phyloP scores from a whole-genome alignment of 495 filamentous ascomycete genomes.

The Parachaetomium inaequale region DNA sequence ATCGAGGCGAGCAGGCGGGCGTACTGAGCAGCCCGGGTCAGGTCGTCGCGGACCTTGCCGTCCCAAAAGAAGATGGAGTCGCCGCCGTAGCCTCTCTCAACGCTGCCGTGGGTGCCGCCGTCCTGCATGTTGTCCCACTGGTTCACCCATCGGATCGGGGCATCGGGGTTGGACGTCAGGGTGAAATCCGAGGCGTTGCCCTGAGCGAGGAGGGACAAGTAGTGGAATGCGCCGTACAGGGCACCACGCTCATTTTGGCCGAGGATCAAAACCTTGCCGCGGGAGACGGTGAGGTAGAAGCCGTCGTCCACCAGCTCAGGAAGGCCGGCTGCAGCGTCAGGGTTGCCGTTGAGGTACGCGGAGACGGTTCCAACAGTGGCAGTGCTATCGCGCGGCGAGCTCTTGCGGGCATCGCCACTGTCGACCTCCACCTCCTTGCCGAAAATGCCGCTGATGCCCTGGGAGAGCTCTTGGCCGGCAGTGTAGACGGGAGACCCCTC shows the following conservation, averaged over 20 bases:
- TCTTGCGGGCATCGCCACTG: conserved; percentile 9
- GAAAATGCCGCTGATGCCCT: conserved; percentile 55
- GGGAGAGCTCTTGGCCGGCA: conserved; percentile 57
- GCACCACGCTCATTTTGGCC: conserved; percentile 66
- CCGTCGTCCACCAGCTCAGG: conserved; percentile 58
- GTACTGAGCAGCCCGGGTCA: conserved; percentile 58
- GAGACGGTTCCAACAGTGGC: conserved; percentile 58
- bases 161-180: conserved; percentile 54
- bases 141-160: conserved; percentile 66
- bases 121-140: conserved; percentile 67
- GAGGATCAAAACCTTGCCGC: conserved; percentile 52
- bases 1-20: conserved; percentile 67
- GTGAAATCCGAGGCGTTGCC: conserved; percentile 55
- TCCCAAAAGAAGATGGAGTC: conserved; percentile 64
- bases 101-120: conserved; percentile 49
- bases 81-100: conserved; percentile 68
- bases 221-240: conserved; percentile 67
- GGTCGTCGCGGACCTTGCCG: conserved; percentile 51
- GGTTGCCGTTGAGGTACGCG: conserved; percentile 41
- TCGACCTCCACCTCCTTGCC: conserved; percentile 41
- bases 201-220: conserved; percentile 60
- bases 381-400: conserved; percentile 23
- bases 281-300: conserved; percentile 54
- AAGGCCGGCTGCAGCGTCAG: conserved; percentile 18
- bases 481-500: conserved; percentile 53